Base-by-base conservation (phyloP, 495 filamentous ascomycete genomes). In the Pyrenula massariospora region DNA sequence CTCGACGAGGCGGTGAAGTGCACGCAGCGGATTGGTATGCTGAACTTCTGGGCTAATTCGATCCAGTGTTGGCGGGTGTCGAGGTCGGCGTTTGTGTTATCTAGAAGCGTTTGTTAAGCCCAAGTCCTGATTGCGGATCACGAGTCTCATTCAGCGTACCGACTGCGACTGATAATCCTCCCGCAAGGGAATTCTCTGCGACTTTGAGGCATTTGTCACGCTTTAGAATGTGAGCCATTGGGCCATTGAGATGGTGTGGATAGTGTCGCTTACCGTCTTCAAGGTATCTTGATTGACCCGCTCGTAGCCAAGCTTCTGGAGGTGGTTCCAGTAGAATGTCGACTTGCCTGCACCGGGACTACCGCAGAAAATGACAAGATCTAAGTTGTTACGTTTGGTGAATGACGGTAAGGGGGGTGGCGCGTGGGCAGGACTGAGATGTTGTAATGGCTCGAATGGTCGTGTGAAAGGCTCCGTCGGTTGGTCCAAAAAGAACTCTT, bases 281-380 rank as follows among this genome's bases (percentile, higher is more conserved):
- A 96, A 70, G 2, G 73, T 78, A 70, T 97, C 94, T 70, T 96
- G 91, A 60, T 96, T 98, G 15, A 95, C 78, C 24, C 92, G 80
- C 67, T 84, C 84, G 66, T 93, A 96, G 24, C 84, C 84, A 2
- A 93, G 70, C 22, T 89, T 87, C 66, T 91, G 74, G 19, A 97
- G 66, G 58, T 88, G 70, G 24, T 78, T 83, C 82, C 85, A 87
- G 70, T 85, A 96, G 60, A 95, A 96, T 0, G 89, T 90, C 22
- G 87, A 92, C 65, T 97, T 97, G 23, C 94, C 93, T 0, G 88
- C 82, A 1, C 87, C 90, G 0, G 93, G 93, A 48, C 86, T 87
- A 8, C 93, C 93, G 56, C 87, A 90, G 66, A 95, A 87, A 3
- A 96, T 69, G 11, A 97, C 77, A 15, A 96, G 74, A 54, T 96